Conservation (phyloP, 441 rosid species). For the Adansonia gregorii region DNA sequence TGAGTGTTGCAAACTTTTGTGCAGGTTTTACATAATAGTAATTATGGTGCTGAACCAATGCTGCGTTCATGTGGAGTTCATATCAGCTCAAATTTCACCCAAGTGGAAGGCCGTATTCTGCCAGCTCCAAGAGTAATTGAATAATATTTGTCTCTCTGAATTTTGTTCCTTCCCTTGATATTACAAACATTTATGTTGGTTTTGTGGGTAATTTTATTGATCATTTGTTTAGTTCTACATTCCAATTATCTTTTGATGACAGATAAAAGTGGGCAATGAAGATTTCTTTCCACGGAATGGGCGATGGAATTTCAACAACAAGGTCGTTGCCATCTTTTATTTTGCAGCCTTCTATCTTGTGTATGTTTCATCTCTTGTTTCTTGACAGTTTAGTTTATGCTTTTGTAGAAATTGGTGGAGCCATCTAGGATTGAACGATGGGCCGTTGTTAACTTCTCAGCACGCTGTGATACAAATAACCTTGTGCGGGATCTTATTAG, state of each 20-base stretch:
- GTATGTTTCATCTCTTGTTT: background rate
- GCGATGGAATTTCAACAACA: constrained; percentile 62
- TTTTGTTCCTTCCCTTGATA: background rate
- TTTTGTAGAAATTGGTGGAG: constrained; percentile 49
- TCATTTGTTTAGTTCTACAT: background rate
- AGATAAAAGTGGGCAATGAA: constrained; percentile 61
- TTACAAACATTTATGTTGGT: background rate
- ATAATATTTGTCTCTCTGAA: no score
- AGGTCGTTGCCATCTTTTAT: constrained; percentile 34
- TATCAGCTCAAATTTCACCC: constrained; percentile 46
- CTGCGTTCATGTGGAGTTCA: constrained; percentile 51
- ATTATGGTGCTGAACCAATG: constrained; percentile 49
- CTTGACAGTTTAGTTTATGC: background rate
- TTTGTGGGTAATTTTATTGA: background rate
- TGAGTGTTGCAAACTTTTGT: background rate
- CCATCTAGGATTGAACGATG: constrained; percentile 50
- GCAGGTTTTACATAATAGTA: constrained; percentile 51
- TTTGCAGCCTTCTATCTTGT: background rate
- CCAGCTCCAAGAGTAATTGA: constrained; percentile 53
- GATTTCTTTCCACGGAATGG: constrained; percentile 58
- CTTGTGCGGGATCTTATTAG: constrained; percentile 45
- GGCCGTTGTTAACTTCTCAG: constrained; percentile 67
- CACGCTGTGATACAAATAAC: constrained; percentile 45
- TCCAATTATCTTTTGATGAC: constrained; percentile 23
- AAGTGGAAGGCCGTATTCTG: constrained; percentile 56